phyloP scores from a whole-genome alignment of 306 rosid species.

The Fragaria ananassa region DNA sequence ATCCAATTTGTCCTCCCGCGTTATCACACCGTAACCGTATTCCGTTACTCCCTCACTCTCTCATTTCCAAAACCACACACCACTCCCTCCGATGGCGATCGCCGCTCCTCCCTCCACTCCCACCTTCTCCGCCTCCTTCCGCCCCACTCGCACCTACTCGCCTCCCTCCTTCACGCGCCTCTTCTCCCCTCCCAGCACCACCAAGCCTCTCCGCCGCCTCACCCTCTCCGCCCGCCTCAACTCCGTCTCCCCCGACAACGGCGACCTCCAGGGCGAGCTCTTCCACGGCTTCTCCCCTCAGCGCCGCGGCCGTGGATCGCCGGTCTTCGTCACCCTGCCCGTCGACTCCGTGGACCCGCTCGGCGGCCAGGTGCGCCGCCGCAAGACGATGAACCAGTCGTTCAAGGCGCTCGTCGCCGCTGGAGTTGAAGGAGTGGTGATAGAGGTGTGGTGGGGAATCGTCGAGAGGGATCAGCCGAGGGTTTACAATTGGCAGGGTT shows the following conservation, averaged over 20 bases:
- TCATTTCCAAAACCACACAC: neutral
- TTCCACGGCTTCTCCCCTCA: conserved; percentile 55
- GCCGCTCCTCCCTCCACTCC: conserved; percentile 50
- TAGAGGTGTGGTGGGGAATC: conserved; percentile 93
- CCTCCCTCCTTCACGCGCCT: conserved; percentile 33
- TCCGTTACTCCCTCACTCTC: neutral
- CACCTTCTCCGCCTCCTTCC: conserved; percentile 54
- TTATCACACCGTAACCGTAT: neutral
- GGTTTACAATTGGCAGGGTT: conserved; percentile 76
- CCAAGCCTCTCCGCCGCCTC: conserved; percentile 27
- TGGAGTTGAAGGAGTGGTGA: conserved; percentile 82
- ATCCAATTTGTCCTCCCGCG: neutral
- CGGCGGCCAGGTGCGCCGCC: conserved; percentile 48
- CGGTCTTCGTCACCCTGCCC: conserved; percentile 71
- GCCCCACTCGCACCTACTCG: conserved; percentile 31
- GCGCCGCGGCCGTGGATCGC: conserved; percentile 50
- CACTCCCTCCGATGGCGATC: conserved; percentile 46
- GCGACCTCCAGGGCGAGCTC: conserved; percentile 58
- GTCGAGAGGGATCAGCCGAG: conserved; percentile 73
- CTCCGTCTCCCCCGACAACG: conserved; percentile 55
- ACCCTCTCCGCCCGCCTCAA: conserved; percentile 50
- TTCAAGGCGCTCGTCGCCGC: conserved; percentile 57
- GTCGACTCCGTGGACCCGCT: conserved; percentile 35
- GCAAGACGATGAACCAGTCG: conserved; percentile 46
- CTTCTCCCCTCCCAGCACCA: conserved; percentile 30